Base-by-base conservation (phyloP, 768 basidiomycete species). In the Lactarius psammicola region DNA sequence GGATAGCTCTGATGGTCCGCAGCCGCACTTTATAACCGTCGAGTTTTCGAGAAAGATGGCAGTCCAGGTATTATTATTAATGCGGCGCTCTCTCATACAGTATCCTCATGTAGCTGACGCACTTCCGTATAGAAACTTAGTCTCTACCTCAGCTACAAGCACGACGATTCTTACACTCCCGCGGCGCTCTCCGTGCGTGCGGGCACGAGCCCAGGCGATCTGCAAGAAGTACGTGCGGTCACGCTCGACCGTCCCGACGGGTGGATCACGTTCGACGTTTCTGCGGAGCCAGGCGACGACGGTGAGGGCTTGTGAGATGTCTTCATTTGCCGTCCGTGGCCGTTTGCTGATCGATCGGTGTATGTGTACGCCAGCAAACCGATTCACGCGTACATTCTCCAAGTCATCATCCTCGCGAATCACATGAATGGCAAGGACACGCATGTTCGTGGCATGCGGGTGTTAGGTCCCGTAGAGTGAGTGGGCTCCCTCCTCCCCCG, bases 351-450 rank as follows among this genome's bases (percentile, higher is more conserved):
- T 38, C 36, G 15, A 28, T 63, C 33, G 33, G 30, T 57, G 59
- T 40, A 28, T 64, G 26, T 54, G 42, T 23, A 33, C 28, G 10
- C 72, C 15, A 96, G 95, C 64, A 92, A 89, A 74, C 90, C 94
- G 0, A 85, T 98, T 15, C 86, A 90, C 69, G 92, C 93, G 2
- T 95, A 96, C 72, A 85, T 98, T 11, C 77, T 99, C 3, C 94
- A 98, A 75, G 82, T 98, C 51, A 88, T 95, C 65, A 84, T 99
- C 57, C 81, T 94, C 17, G 87, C 90, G 26, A 99, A 98, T 74
- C 95, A 98, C 74, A 90, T 97, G 88, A 98, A 95, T 71, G 97
- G 97, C 7, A 98, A 98, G 74, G 97, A 99, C 76, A 98, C 97
- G 10, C 97, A 99, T 78, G 92, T 99, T 20, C 86, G 97, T 15